These are phyloP conservation scores for Citrus trifoliata DNA, from an alignment of 345 rosid genomes.

Conservation along the genomic window DNA sequence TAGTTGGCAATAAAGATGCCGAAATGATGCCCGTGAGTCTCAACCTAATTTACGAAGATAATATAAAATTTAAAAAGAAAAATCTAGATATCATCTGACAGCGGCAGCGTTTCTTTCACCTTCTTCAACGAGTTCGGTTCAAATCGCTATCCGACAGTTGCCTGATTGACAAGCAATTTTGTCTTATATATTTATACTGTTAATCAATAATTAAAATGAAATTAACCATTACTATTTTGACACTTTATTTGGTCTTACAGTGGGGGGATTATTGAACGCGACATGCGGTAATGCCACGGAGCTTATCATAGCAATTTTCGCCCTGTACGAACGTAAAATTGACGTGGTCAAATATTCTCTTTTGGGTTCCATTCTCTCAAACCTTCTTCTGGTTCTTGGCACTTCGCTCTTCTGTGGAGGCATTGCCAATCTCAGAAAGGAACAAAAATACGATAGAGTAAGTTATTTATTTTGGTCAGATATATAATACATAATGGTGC, in stretches of 20 bases:
- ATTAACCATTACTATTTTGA: no score
- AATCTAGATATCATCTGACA: background rate
- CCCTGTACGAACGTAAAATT: slow-evolving; percentile 54
- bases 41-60: no score
- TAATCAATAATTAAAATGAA: no score
- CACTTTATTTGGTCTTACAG: slow-evolving; percentile 27
- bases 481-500: no score
- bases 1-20: background rate
- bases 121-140: background rate
- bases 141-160: background rate
- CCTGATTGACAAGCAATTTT: background rate
- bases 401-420: slow-evolving; percentile 91
- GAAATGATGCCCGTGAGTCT: background rate
- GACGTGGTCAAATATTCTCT: slow-evolving; percentile 84
- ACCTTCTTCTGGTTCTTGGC: slow-evolving; percentile 92
- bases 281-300: slow-evolving; percentile 97
- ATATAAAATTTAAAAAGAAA: no score
- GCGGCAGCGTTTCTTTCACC: background rate
- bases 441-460: slow-evolving; percentile 88
- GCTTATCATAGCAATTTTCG: slow-evolving; percentile 80
- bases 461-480: background rate
- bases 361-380: slow-evolving; percentile 81
- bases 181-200: background rate
- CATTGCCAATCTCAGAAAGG: slow-evolving; percentile 51
- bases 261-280: slow-evolving; percentile 90